Conservation (phyloP, 352 stramenopile genomes). For the Phytophthora sp. region DNA sequence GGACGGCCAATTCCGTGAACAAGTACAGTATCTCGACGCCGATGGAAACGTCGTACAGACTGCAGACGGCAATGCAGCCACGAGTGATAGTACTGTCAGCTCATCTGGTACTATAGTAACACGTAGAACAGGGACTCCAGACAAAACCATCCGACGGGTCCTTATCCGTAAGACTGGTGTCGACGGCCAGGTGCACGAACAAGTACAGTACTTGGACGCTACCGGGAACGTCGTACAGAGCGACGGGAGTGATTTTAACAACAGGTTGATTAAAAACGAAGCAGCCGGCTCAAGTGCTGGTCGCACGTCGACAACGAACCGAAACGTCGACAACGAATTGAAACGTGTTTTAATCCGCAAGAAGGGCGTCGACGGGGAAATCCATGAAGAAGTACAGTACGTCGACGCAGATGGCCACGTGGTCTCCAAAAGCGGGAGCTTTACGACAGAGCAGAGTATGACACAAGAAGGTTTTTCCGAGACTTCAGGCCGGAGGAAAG, state of each 20-base stretch:
- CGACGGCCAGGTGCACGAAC: constrained; percentile 26
- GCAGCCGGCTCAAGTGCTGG: constrained; percentile 7
- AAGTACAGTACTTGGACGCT: constrained; percentile 33
- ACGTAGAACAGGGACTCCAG: constrained; percentile 21
- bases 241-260: constrained; percentile 13
- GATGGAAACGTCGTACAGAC: constrained; percentile 30
- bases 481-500: constrained; percentile 9
- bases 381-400: no score
- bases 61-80: constrained; percentile 18
- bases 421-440: background rate
- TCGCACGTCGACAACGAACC: constrained; percentile 9
- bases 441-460: constrained; percentile 10
- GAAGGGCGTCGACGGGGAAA: no score
- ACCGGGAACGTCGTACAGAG: constrained; percentile 31
- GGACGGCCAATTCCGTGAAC: constrained; percentile 24
- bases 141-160: constrained; percentile 26
- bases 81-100: constrained; percentile 2
- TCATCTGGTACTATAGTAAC: constrained; percentile 12
- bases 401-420: constrained; percentile 26
- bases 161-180: constrained; percentile 30
- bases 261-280: background rate
- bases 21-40: constrained; percentile 28
- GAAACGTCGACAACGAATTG: no score
- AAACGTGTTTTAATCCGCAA: no score
- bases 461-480: constrained; percentile 11